A percentile compares a stretch with the other conserved stretches of the same genome.
These are phyloP conservation scores for Phlebiopsis gigantea DNA, from an alignment of 768 basidiomycete genomes.

Conservation along the genomic window DNA sequence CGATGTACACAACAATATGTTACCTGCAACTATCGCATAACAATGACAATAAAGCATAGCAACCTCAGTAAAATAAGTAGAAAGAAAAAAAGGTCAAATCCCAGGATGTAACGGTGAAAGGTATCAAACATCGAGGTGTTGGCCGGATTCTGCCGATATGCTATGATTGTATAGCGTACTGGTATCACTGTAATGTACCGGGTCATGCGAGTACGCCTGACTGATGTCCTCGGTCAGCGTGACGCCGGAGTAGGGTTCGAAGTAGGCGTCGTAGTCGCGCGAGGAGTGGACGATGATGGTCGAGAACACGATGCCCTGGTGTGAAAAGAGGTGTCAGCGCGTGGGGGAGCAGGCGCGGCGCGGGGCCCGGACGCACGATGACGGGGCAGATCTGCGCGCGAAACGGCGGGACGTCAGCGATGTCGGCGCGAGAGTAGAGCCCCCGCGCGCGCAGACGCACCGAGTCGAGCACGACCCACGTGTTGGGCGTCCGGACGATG, in stretches of 20 bases:
- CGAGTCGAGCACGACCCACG: not conserved
- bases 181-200: too few relatives aligned
- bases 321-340: not conserved
- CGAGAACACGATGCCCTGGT: not conserved
- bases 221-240: too few relatives aligned
- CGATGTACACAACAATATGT: not conserved
- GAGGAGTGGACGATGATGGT: not conserved
- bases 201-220: too few relatives aligned
- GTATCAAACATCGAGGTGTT: too few relatives aligned
- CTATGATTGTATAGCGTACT: too few relatives aligned
- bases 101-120: too few relatives aligned
- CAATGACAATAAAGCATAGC: not conserved
- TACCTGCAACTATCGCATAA: not conserved
- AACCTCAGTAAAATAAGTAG: too few relatives aligned
- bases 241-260: too few relatives aligned
- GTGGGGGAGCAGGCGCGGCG: not conserved
- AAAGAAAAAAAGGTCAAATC: too few relatives aligned
- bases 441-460: too few relatives aligned
- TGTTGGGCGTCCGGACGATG: not conserved
- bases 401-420: not conserved
- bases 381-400: not conserved
- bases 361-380: not conserved
- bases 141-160: too few relatives aligned
- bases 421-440: not conserved
- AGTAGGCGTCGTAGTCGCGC: not conserved